Conservation (phyloP, 805 yeast genomes). For the Candida qinlingensis region DNA sequence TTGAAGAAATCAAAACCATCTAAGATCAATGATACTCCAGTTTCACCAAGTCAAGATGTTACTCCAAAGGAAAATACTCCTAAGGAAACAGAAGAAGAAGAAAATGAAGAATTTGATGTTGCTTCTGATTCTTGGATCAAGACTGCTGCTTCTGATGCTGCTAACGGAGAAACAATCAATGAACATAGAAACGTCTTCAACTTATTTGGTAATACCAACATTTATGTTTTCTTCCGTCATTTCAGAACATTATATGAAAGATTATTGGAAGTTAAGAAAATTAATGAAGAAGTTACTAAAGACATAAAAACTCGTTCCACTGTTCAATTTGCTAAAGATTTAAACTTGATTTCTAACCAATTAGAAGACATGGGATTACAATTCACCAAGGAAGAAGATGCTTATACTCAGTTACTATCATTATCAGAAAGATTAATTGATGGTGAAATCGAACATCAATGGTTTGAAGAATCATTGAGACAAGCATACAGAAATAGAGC, state of each 20-base stretch:
- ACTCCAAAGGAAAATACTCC: background rate
- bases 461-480: conserved; percentile 92
- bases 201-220: conserved; percentile 80
- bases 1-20: conserved; percentile 44
- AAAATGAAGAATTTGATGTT: conserved; percentile 16
- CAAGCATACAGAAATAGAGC: conserved; percentile 94
- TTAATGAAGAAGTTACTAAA: conserved; percentile 63
- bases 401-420: conserved; percentile 72
- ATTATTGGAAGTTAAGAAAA: conserved; percentile 65
- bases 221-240: conserved; percentile 86
- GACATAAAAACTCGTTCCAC: conserved; percentile 61
- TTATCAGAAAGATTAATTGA: conserved; percentile 75
- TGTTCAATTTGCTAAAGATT: conserved; percentile 80
- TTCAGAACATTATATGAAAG: conserved; percentile 78
- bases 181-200: conserved; percentile 54
- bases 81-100: conserved; percentile 24
- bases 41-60: conserved; percentile 19
- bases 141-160: conserved; percentile 17
- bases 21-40: conserved; percentile 27
- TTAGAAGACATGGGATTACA: conserved; percentile 75
- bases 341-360: conserved; percentile 75
- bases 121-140: conserved; percentile 26
- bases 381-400: conserved; percentile 54
- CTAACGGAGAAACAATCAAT: conserved; percentile 26
- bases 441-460: conserved; percentile 87